A percentile compares a stretch with the other conserved stretches of the same genome.
Evolutionary conservation across 371 early-diverging fungal species (phyloP).

Genomic region (Blakeslea trispora): DNA sequence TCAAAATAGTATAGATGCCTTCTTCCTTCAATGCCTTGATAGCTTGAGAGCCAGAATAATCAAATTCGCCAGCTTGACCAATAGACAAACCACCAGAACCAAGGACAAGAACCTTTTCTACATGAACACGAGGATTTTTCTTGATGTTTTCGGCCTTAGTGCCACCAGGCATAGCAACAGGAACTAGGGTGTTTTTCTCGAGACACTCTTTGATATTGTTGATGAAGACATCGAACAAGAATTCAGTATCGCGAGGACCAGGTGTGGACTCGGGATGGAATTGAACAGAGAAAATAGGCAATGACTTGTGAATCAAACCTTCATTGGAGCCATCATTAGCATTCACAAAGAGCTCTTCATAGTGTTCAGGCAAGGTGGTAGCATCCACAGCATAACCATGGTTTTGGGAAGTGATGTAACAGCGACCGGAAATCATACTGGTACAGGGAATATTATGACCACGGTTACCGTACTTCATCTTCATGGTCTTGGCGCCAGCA

Average conservation of each 20-base stretch:
- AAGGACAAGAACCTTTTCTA: slow-evolving; percentile 87
- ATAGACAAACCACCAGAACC: slow-evolving; percentile 96
- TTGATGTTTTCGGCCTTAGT: slow-evolving; percentile 51
- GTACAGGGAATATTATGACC: slow-evolving; percentile 98
- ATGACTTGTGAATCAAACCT: slow-evolving; percentile 76
- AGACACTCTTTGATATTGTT: slow-evolving; percentile 71
- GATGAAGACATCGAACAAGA: slow-evolving; percentile 85
- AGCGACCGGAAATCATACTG: slow-evolving; percentile 88
- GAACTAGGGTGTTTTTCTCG: slow-evolving; percentile 72
- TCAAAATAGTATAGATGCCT: slow-evolving; percentile 88
- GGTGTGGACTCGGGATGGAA: slow-evolving; percentile 97
- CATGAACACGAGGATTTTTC: slow-evolving; percentile 54
- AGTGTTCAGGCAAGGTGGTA: slow-evolving; percentile 63
- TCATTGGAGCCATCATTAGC: slow-evolving; percentile 96
- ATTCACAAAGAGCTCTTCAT: slow-evolving; percentile 86
- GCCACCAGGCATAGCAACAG: slow-evolving; percentile 74
- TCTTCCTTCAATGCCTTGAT: slow-evolving; percentile 97
- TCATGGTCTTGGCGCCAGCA: slow-evolving; percentile 87
- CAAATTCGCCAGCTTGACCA: slow-evolving; percentile 98
- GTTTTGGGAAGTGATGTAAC: slow-evolving; percentile 95
- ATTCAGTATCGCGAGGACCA: slow-evolving; percentile 92
- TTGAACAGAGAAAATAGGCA: slow-evolving; percentile 87
- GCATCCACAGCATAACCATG: slow-evolving; percentile 93
- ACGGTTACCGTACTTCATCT: slow-evolving; percentile 98
- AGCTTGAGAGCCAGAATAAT: slow-evolving; percentile 95